Percentiles rank a stretch among this genome's conserved stretches.
These are phyloP conservation scores for Elsinoe australis DNA, from an alignment of 2,329 filamentous ascomycete species.

Conservation along the genomic window DNA sequence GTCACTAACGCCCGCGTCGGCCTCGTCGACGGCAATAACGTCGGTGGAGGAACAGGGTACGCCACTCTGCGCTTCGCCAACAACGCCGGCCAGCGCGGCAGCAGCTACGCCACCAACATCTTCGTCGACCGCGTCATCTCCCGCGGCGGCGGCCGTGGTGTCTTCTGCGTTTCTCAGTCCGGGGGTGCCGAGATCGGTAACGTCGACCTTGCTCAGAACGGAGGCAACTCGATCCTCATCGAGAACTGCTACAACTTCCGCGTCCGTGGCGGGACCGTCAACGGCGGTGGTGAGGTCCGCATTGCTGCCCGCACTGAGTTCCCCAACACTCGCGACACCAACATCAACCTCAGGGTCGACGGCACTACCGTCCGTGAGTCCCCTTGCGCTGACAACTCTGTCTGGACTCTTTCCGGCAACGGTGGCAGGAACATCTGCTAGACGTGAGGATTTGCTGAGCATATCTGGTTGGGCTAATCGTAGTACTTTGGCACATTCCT, in stretches of 20 bases:
- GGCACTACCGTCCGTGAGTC: constrained; percentile 46
- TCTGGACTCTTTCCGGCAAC: constrained; percentile 44
- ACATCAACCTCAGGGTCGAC: constrained; percentile 44
- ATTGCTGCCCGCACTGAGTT: constrained; percentile 49
- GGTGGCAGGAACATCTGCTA: constrained; percentile 39
- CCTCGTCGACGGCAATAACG: constrained; percentile 50
- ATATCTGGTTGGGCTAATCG: too few relatives aligned
- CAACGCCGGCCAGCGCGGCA: constrained; percentile 45
- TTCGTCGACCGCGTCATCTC: constrained; percentile 48
- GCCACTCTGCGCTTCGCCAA: constrained; percentile 53
- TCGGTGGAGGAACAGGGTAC: constrained; percentile 47
- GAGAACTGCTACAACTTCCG: constrained; percentile 53
- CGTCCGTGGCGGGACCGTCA: constrained; percentile 46
- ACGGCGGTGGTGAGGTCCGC: constrained; percentile 50
- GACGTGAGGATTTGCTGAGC: too few relatives aligned
- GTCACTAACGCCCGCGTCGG: constrained; percentile 47
- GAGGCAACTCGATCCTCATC: constrained; percentile 50
- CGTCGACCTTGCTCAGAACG: constrained; percentile 47
- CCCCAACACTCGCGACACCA: constrained; percentile 46
- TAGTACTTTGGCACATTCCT: too few relatives aligned
- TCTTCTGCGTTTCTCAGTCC: constrained; percentile 52
- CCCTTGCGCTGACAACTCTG: constrained; percentile 49
- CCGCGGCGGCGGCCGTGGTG: constrained; percentile 49
- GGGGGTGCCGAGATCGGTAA: constrained; percentile 45
- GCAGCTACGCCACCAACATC: constrained; percentile 47